phyloP scores from a whole-genome alignment of 2,329 filamentous ascomycete species.

The Arthrinium puccinioides region DNA sequence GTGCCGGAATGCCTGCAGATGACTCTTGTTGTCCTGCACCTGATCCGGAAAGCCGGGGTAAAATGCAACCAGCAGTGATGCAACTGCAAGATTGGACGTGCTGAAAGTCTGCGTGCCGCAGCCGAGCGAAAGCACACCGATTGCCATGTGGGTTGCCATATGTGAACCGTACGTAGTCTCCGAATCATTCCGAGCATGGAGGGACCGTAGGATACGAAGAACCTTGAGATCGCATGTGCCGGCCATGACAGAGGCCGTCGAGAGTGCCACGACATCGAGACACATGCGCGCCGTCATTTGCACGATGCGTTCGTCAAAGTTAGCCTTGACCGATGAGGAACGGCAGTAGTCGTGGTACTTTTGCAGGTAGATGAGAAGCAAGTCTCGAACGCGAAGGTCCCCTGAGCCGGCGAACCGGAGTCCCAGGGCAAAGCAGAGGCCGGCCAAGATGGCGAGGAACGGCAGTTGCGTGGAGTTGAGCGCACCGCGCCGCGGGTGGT shows the following conservation, averaged over 20 bases:
- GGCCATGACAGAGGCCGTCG: constrained; percentile 85
- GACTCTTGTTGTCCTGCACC: constrained; percentile 88
- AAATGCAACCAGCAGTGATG: constrained; percentile 80
- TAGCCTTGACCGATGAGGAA: constrained; percentile 18
- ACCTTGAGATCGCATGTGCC: constrained; percentile 85
- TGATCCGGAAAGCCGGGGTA: constrained; percentile 87
- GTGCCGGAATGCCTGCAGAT: constrained; percentile 92
- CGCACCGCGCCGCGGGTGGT: constrained; percentile 16
- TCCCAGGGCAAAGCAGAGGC: constrained; percentile 75
- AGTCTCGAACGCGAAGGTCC: constrained; percentile 64
- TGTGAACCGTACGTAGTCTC: constrained; percentile 91
- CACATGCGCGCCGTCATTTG: constrained; percentile 82
- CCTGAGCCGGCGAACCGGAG: constrained; percentile 69
- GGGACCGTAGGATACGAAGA: constrained; percentile 74
- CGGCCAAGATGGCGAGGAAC: constrained; percentile 86
- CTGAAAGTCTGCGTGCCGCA: constrained; percentile 90
- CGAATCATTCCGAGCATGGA: constrained; percentile 79
- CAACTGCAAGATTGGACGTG: constrained; percentile 80
- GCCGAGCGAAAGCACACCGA: constrained; percentile 84
- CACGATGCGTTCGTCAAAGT: constrained; percentile 80
- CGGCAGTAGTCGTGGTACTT: constrained; percentile 74
- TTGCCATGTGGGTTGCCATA: constrained; percentile 83
- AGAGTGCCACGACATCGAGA: constrained; percentile 78
- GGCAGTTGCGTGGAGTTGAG: constrained; percentile 80
- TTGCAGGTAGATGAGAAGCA: constrained; percentile 79